Conservation (phyloP, 2,329 filamentous ascomycete species). For the Penicillium sp. region DNA sequence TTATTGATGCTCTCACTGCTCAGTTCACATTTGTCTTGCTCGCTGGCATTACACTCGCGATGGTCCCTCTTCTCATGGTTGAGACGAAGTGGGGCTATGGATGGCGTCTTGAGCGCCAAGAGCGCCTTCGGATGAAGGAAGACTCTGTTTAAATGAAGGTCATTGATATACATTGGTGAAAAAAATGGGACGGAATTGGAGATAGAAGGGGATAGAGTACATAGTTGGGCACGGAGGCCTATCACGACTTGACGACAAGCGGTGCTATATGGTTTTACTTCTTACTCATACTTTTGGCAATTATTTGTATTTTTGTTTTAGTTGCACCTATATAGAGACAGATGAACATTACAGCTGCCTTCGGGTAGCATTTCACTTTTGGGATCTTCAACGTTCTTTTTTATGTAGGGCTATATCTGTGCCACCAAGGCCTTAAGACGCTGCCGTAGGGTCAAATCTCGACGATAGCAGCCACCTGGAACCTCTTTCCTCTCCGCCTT, state of each 20-base stretch:
- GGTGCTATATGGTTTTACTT: conserved; percentile 1
- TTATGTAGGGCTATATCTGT: not conserved
- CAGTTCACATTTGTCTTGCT: conserved; percentile 29
- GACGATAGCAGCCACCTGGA: not conserved
- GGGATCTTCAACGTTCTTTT: not conserved
- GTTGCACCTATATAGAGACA: not conserved
- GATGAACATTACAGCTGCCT: not conserved
- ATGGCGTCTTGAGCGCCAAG: conserved; percentile 29
- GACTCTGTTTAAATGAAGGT: not conserved
- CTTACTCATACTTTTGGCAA: not conserved
- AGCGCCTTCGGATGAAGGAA: conserved; percentile 17
- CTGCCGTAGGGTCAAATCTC: not conserved
- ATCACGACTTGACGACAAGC: conserved; percentile 11
- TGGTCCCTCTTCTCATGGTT: conserved; percentile 26
- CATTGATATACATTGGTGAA: not conserved
- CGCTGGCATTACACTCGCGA: conserved; percentile 28
- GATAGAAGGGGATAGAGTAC: not conserved
- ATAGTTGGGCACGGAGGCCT: not conserved
- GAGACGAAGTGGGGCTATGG: conserved; percentile 30
- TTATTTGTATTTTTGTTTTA: not conserved
- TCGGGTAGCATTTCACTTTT: not conserved
- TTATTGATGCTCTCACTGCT: conserved; percentile 36
- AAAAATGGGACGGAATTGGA: not conserved
- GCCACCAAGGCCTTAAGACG: not conserved
- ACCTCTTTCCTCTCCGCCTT: not conserved